Evolutionary conservation across 352 stramenopile species (phyloP).

Genomic region (Phytopythium litorale): DNA sequence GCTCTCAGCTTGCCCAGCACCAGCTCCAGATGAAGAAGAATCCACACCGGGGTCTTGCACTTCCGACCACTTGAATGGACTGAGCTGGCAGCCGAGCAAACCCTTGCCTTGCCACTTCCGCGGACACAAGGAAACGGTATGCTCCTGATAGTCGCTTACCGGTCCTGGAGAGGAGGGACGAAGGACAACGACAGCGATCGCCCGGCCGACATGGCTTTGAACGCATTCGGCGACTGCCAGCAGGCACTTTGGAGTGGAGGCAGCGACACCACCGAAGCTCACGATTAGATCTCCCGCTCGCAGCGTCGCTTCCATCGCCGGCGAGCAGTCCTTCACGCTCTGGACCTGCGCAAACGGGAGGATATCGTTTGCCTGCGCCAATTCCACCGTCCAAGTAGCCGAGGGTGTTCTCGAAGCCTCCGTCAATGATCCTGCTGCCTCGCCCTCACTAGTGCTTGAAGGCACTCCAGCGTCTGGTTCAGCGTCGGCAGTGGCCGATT

Average conservation of each 20-base stretch:
- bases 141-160: slow-evolving; percentile 10
- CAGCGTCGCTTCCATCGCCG: slow-evolving; percentile 42
- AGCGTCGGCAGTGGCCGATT: neutral
- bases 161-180: slow-evolving; percentile 9
- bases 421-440: neutral
- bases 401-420: neutral
- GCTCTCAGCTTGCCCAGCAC: neutral
- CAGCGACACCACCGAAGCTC: slow-evolving; percentile 45
- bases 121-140: slow-evolving; percentile 19
- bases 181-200: slow-evolving; percentile 33
- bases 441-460: neutral
- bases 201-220: slow-evolving; percentile 34
- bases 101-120: slow-evolving; percentile 66
- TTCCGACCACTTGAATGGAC: slow-evolving; percentile 49
- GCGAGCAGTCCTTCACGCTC: slow-evolving; percentile 34
- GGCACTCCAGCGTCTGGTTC: neutral
- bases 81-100: slow-evolving; percentile 55
- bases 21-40: neutral
- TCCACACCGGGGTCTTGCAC: neutral
- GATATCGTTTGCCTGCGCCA: slow-evolving; percentile 9
- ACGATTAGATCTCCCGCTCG: slow-evolving; percentile 38
- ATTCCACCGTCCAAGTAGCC: slow-evolving; percentile 1
- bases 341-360: slow-evolving; percentile 46
- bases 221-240: slow-evolving; percentile 46
- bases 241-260: slow-evolving; percentile 43